Base-by-base conservation (phyloP, 371 early-diverging fungal genomes). In the Sporodiniella umbellata region DNA sequence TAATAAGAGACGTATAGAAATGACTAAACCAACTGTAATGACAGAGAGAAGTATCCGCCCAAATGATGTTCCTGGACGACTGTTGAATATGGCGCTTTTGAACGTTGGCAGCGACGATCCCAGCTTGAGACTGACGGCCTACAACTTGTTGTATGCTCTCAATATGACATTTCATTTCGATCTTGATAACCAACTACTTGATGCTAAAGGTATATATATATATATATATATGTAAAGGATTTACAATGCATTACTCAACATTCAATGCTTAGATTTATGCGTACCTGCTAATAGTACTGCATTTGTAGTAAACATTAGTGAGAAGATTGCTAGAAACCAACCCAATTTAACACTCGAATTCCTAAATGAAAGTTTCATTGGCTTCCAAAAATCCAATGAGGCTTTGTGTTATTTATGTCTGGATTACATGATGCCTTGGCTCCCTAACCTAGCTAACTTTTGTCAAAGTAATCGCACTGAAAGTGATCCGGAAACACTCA, bases 341-440 rank as follows among this genome's bases (percentile, higher is more conserved):
- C 87, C 83, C 1, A 75, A 84, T 24, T 75, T 96, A 54, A 94
- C 97, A 0, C 61, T 93, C 10, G 95, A 94, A 60, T 90, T 96
- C 67, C 61, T 96, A 47, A 82, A 79, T 25, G 96, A 96, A 72
- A 88, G 88, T 49, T 83, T 89, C 64, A 83, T 88, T 53, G 93
- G 94, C 6, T 91, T 95, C 54, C 80, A 85, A 48, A 88, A 86
- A 69, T 86, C 90, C 0, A 84, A 75, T 30, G 84, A 80, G 25
- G 84, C 83, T 11, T 60, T 84, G 25, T 89, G 92, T 54, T 89
- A 89, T 45, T 73, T 88, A 42, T 90, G 92, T 31, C 72, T 96
- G 49, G 90, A 94, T 64, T 95, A 93, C 61, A 86, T 95, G 78
- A 78, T 84, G 22, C 95, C 95, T 0, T 96, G 95, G 96, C 55